A percentile compares a stretch with the other conserved stretches of the same genome.
Conservation (phyloP, 225 moss, liverwort and hornwort genomes). For the Neckera pumila region DNA sequence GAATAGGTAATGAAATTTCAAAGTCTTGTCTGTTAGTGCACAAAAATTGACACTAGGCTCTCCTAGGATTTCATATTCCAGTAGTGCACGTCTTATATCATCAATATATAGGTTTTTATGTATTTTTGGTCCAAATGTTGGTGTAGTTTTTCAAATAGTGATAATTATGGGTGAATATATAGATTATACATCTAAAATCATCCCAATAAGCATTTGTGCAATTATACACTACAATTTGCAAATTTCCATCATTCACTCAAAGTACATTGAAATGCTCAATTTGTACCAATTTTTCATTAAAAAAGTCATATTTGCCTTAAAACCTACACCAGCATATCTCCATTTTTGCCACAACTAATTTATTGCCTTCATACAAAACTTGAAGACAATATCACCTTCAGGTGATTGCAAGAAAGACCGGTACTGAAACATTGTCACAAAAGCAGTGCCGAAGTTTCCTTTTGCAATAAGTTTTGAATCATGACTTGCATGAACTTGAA, state of each 20-base stretch:
- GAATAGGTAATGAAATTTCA: not conserved
- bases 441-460: too few relatives aligned
- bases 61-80: not conserved
- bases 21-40: not conserved
- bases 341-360: not conserved
- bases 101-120: not conserved
- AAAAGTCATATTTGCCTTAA: not conserved
- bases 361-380: not conserved
- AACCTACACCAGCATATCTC: not conserved
- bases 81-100: not conserved
- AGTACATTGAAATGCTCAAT: not conserved
- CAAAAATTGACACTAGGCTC: not conserved
- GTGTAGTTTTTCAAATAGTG: accelerated
- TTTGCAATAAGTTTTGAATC: too few relatives aligned
- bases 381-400: not conserved
- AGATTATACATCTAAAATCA: not conserved
- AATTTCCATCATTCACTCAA: not conserved
- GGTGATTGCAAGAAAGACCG: too few relatives aligned
- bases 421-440: too few relatives aligned
- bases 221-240: accelerated
- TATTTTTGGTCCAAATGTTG: not conserved
- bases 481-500: too few relatives aligned
- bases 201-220: not conserved
- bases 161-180: not conserved
- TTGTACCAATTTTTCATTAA: not conserved